Evolutionary conservation across 768 basidiomycete genomes (phyloP), one percentile per base, ranked within the genome.

Genomic region (Hortiboletus flavorubellus): DNA sequence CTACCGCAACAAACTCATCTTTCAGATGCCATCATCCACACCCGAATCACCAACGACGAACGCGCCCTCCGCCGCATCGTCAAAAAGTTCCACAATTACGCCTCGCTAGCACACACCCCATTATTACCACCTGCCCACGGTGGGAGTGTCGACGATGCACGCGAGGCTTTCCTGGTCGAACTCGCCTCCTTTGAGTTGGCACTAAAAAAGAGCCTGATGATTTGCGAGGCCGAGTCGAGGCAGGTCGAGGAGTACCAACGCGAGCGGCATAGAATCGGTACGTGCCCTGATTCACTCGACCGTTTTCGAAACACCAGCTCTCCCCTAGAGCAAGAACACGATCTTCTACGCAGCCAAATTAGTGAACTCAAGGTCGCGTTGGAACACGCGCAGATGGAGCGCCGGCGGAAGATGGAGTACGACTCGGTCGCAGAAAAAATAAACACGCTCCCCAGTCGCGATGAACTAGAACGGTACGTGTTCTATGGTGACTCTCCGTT

Each of bases 241-340:
- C 90, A 93, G 72, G 91, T 92, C 1, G 85, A 90, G 63, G 86
- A 91, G 68, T 93, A 93, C 65, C 80, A 90, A 61, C 76, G 79
- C 42, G 89, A 91, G 63, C 80, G 81, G 46, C 78, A 81, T 61
- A 72, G 81, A 58, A 89, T 92, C 64, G 89, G 91, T 89, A 66
- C 43, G 82, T 76, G n/a, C 12, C 7, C 43, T 49, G 15, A 16
- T 55, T 29, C 38, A 12, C 30, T 43, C 33, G 3, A 26, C 9
- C 23, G 4, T 30, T 23, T 23, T 37, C 21, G 7, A n/a, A n/a
- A 16, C 7, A 41, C 30, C 31, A 23, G 4, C 16, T 1, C 16
- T 14, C 15, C 8, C 33, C 23, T 56, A 93, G 91, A 87, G 59
- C 75, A 82, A 51, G 90, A 93, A 62, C 89, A 88, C 59, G 83